Base-by-base conservation (phyloP, 164 flowering plant genomes). In the Liquidambar formosana region DNA sequence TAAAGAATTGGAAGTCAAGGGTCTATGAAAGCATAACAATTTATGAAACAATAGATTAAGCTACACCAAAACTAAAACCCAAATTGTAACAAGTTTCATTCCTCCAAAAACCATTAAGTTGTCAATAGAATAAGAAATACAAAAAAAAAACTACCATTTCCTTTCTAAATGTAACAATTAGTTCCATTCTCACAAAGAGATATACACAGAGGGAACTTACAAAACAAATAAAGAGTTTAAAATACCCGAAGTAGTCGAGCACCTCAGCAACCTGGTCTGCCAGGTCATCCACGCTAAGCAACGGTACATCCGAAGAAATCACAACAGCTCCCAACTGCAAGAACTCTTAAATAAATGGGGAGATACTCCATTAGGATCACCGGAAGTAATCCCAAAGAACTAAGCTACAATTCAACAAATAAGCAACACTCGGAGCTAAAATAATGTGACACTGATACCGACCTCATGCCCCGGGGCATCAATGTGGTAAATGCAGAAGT, bases 401-500 rank as follows among this genome's bases (percentile, higher is more conserved):
- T 13, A 57, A 19, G 15, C 21, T 23, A 57, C 4, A 33, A 10
- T 26, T 33, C 9, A 53, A 58, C 25, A 62, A 13, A 22, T 18
- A n/a, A 28, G 56, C 61, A 71, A 70, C 12, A 21, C 22, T 33
- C 18, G 46, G 10, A n/a, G 47, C 12, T 2, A 44, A 61, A 41
- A 15, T 58, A 53, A 56, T 28, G 44, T 43, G 58, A 60, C 52
- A 16, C 33, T 6, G 4, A 21, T 13, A 80, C 85, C 21, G 72
- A 88, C 93, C 90, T 88, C 88, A 62, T 89, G 91, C 3, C 93
- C 88, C 0, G 90, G 89, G 12, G 93, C 79, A 75, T 76, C 81
- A 73, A 88, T 86, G 77, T 88, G 89, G 77, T 88, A 88, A 62
- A 88, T 82, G 78, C 93, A 88, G 81, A 88, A 88, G 72, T 88